Percentiles rank a stretch among this genome's conserved stretches.
phyloP scores from a whole-genome alignment of 2,329 filamentous ascomycete species.

The Botryotinia narcissicola region DNA sequence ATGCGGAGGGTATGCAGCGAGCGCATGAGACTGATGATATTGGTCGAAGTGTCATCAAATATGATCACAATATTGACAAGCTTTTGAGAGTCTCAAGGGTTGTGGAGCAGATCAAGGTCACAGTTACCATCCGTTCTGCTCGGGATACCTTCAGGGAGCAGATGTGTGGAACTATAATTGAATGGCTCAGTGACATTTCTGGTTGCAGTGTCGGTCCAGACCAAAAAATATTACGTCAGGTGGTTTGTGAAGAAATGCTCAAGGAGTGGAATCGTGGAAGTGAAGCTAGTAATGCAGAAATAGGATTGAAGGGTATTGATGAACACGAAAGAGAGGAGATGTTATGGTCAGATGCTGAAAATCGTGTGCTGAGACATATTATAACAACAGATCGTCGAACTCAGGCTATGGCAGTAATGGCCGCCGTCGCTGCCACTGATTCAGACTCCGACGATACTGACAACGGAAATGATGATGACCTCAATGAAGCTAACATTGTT shows the following conservation, averaged over 20 bases:
- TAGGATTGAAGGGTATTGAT: slow-evolving; percentile 76
- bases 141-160: slow-evolving; percentile 95
- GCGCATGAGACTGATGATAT: slow-evolving; percentile 88
- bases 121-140: slow-evolving; percentile 88
- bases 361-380: slow-evolving; percentile 26
- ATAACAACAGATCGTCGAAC: slow-evolving; percentile 28
- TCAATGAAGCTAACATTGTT: slow-evolving; percentile 49
- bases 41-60: slow-evolving; percentile 81
- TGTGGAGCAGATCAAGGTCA: slow-evolving; percentile 93
- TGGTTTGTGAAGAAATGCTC: slow-evolving; percentile 88
- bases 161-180: slow-evolving; percentile 97
- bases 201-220: slow-evolving; percentile 84
- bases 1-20: slow-evolving; percentile 65
- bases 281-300: slow-evolving; percentile 71
- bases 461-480: slow-evolving; percentile 42
- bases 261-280: slow-evolving; percentile 86
- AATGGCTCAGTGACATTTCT: slow-evolving; percentile 92
- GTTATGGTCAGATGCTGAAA: slow-evolving; percentile 25
- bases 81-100: slow-evolving; percentile 78
- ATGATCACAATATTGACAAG: slow-evolving; percentile 66
- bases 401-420: slow-evolving; percentile 26
- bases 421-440: slow-evolving; percentile 26
- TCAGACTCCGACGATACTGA: slow-evolving; percentile 24
- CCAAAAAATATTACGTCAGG: slow-evolving; percentile 71
- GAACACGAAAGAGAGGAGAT: slow-evolving; percentile 63